These are phyloP conservation scores for Hirsutella thompsonii DNA, from an alignment of 2,329 filamentous ascomycete genomes.

Conservation along the genomic window DNA sequence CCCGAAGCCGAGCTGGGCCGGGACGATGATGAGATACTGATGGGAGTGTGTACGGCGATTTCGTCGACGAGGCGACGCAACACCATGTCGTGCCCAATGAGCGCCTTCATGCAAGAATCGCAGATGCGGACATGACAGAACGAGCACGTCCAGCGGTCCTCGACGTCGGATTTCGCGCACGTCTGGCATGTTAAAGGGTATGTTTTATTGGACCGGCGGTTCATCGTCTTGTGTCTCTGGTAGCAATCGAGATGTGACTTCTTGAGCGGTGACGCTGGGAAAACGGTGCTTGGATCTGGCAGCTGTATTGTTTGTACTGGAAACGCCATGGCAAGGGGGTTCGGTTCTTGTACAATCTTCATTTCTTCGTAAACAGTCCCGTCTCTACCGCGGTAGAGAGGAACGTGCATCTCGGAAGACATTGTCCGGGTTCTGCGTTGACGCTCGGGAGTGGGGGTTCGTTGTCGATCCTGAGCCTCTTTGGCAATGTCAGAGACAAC, in stretches of 20 bases:
- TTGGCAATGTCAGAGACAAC: no score
- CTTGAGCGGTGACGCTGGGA: constrained; percentile 28
- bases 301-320: constrained; percentile 17
- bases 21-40: constrained; percentile 8
- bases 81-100: constrained; percentile 29
- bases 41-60: constrained; percentile 6
- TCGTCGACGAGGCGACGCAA: constrained; percentile 27
- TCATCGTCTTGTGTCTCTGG: constrained; percentile 33
- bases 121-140: constrained; percentile 42
- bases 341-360: constrained; percentile 18
- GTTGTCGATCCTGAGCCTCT: no score
- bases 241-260: constrained; percentile 33
- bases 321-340: constrained; percentile 24
- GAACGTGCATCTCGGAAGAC: constrained; percentile 18
- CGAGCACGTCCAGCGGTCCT: constrained; percentile 32
- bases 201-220: constrained; percentile 31
- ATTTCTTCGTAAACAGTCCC: constrained; percentile 29
- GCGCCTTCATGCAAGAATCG: constrained; percentile 27
- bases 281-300: constrained; percentile 21
- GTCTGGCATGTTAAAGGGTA: constrained; percentile 41
- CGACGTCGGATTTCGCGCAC: constrained; percentile 31
- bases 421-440: no score
- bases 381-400: constrained; percentile 22
- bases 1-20: constrained; percentile 10
- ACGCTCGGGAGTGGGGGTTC: no score